Conservation (phyloP, 306 rosid species). For the Cucumis hystrix region DNA sequence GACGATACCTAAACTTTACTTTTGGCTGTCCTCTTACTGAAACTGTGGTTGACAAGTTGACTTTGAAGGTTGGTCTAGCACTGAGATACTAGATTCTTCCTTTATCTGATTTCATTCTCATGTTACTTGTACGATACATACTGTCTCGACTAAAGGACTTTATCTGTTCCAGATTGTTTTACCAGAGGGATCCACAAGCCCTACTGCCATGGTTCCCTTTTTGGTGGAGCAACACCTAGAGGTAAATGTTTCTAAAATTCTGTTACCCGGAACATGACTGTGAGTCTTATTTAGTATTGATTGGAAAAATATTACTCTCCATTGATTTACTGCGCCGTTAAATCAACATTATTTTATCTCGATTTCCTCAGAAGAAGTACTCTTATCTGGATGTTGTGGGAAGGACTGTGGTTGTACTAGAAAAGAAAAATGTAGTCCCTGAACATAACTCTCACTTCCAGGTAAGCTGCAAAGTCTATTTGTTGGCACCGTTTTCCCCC, state of each 20-base stretch:
- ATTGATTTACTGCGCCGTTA: neutral
- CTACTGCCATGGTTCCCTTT: slow-evolving; percentile 61
- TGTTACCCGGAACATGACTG: neutral
- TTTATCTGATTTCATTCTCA: slow-evolving; percentile 4
- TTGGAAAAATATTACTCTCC: neutral
- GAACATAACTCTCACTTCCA: slow-evolving; percentile 82
- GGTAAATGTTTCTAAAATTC: slow-evolving; percentile 25
- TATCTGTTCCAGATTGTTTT: slow-evolving; percentile 58
- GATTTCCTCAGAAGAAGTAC: slow-evolving; percentile 56
- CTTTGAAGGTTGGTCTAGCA: slow-evolving; percentile 48
- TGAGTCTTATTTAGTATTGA: neutral
- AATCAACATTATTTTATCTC: slow-evolving; percentile 13
- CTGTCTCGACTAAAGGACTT: slow-evolving; percentile 8
- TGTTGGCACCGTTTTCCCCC: too few relatives aligned
- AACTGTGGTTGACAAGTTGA: slow-evolving; percentile 75
- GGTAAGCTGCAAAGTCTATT: slow-evolving; percentile 29
- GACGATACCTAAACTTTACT: slow-evolving; percentile 83
- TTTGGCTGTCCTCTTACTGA: slow-evolving; percentile 85
- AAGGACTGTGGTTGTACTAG: slow-evolving; percentile 80
- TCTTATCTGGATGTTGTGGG: slow-evolving; percentile 92
- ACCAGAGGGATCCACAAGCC: slow-evolving; percentile 87
- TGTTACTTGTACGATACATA: neutral
- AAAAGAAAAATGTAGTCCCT: slow-evolving; percentile 80
- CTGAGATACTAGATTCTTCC: slow-evolving; percentile 1
- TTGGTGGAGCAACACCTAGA: slow-evolving; percentile 63